These are phyloP conservation scores for Pythium rishiriense DNA, from an alignment of 352 stramenopile genomes.

Conservation along the genomic window DNA sequence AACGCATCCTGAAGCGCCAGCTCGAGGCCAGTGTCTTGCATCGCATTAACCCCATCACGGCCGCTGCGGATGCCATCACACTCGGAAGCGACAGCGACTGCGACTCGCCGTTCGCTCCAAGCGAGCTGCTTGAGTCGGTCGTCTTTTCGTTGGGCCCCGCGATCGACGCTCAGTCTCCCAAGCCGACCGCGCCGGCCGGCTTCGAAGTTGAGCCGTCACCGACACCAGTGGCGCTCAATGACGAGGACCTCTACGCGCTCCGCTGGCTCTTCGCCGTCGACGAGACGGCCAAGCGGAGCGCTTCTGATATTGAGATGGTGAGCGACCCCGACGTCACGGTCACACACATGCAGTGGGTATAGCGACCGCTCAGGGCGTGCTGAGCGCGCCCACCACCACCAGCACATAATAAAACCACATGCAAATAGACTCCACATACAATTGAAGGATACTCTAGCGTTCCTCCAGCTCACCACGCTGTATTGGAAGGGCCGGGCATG, in stretches of 20 bases:
- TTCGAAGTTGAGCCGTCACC: constrained; percentile 12
- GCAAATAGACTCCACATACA: no score
- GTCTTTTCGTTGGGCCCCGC: no score
- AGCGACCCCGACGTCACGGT: neutral
- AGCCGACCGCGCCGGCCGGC: neutral
- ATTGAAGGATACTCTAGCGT: no score
- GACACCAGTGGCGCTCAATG: constrained; percentile 18
- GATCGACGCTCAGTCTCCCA: no score
- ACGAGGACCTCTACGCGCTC: constrained; percentile 24
- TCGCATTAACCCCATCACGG: neutral
- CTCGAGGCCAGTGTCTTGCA: constrained; percentile 9
- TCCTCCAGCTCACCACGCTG: no score
- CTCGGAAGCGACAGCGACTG: neutral
- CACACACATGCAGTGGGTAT: constrained; percentile 14
- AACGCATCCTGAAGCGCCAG: constrained; percentile 22
- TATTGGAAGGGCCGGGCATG: no score
- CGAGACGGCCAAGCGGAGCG: constrained; percentile 8
- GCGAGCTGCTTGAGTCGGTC: neutral
- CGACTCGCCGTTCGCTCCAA: constrained; percentile 10
- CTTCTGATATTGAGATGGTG: constrained; percentile 7
- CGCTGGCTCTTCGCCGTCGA: constrained; percentile 25
- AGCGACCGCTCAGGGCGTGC: neutral
- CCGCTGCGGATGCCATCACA: neutral
- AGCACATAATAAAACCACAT: no score
- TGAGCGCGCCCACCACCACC: neutral